Evolutionary conservation across 2,329 filamentous ascomycete species (phyloP), one percentile per base, ranked within the genome.

Genomic region (Talaromyces atroroseus): DNA sequence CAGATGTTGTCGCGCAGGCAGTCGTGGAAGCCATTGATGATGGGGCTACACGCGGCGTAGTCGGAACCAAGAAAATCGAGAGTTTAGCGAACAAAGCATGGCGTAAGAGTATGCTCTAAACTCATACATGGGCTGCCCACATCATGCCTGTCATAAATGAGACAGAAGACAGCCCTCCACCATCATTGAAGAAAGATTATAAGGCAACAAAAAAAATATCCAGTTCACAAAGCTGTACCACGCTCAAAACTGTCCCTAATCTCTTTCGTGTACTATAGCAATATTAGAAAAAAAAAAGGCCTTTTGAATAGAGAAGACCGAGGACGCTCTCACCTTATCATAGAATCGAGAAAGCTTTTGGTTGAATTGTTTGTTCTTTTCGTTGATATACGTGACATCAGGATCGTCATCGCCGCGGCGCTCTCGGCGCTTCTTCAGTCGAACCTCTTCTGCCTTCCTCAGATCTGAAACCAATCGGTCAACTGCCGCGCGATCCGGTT

Each of bases 321-420:
- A 32, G 7, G 18, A 18, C 16, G 49, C 45, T 66, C 75, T 59
- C 73, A 81, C 79, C 76, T 96, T 95, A 77, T 99, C 94, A 76
- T 99, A 99, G 78, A 97, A 99, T 63, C 94, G 82, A 54, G 88
- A 81, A 73, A 99, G 79, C 78, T 99, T 97, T 78, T 95, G 86
- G 84, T 99, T 99, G 79, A 99, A 99, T 80, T 96, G 91, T 81
- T 97, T 97, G 81, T 99, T 99, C 87, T 99, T 96, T 76, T 96
- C 91, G 76, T 99, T 99, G 82, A 99, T 99, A 75, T 96, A 97
- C 7, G 92, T 97, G 65, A 97, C 89, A 73, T 99, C 94, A 26
- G 85, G 87, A 49, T 92, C 89, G 61, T 95, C 91, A 58, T 92
- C 90, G 60, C 86, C 87, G 70, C 86, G 83, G 70, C 91, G 82